phyloP scores from a whole-genome alignment of 371 early-diverging fungal species.

The Mortierella sp. region DNA sequence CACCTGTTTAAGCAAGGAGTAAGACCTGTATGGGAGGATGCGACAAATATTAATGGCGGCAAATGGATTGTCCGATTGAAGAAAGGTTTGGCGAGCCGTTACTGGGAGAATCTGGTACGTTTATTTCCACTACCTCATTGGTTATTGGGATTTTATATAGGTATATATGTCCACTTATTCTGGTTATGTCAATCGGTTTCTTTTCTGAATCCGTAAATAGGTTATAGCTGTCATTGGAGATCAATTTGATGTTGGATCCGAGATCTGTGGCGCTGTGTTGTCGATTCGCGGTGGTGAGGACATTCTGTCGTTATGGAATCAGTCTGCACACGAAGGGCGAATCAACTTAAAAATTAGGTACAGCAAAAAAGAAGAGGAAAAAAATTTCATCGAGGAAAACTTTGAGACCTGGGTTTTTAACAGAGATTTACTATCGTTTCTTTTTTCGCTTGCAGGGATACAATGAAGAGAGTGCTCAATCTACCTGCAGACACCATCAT shows the following conservation, averaged over 20 bases:
- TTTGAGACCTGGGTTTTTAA: too few relatives aligned
- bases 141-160: too few relatives aligned
- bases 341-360: conserved; percentile 81
- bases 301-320: conserved; percentile 96
- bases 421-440: too few relatives aligned
- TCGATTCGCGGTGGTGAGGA: conserved; percentile 95
- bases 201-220: conserved; percentile 68
- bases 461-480: conserved; percentile 85
- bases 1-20: conserved; percentile 96
- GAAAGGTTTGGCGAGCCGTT: conserved; percentile 93
- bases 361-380: conserved; percentile 84
- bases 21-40: conserved; percentile 98
- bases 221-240: conserved; percentile 94
- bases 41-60: conserved; percentile 93
- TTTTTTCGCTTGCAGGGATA: conserved; percentile 68
- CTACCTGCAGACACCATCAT: conserved; percentile 90
- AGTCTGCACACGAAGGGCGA: conserved; percentile 84
- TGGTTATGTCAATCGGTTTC: conserved; percentile 11
- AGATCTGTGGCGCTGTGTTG: conserved; percentile 96
- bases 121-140: not conserved
- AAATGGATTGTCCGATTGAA: conserved; percentile 97
- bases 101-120: conserved; percentile 91
- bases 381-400: too few relatives aligned
- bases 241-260: conserved; percentile 89
- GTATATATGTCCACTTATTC: too few relatives aligned